Base-by-base conservation (phyloP, 441 rosid genomes). In the California macrophylla region DNA sequence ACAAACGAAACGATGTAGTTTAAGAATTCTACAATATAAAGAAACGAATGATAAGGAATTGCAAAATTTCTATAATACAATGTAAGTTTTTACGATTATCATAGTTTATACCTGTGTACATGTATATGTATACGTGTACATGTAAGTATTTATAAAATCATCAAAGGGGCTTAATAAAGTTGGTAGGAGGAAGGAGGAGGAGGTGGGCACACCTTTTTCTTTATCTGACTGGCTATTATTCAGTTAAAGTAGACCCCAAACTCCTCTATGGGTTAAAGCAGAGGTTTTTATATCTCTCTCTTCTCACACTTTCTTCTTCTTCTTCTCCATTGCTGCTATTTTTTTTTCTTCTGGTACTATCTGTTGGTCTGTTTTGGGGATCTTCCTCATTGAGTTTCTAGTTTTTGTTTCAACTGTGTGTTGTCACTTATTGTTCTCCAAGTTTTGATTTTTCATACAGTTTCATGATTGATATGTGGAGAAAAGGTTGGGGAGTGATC, bases 161-260 rank as follows among this genome's bases (percentile, higher is more conserved):
- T 67, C 13, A 7, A 36, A 36, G 36, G 38, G 13, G 56, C 18
- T 21, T 29, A 28, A 18, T 40, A 32, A 62, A 13, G 25, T 50
- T 25, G 62, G 3, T 38, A 50, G 32, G 67, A 64, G 66, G 23
- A 9, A 40, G 47, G 50, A 75, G 62, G 29, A 23, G 47, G 77
- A 70, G 69, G 73, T 75, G 72, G 74, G 76, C 76, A 75, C 70
- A 75, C 70, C 85, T 79, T 85, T 83, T 77, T 76, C 81, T 82
- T 85, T 80, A 81, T 75, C 68, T 75, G 81, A 73, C 80, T 74
- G 67, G 74, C 85, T 45, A 45, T 45, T 45, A 45, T 86, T 88
- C 96, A 74, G 94, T 84, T 93, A 90, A 90, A 90, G 98, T 83
- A 72, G 82, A 82, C 60, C 80, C 70, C 69, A 45, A 76, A 76